These are phyloP conservation scores for Cryptococcus sp. DNA, from an alignment of 1,284 basidiomycete species.

Conservation along the genomic window DNA sequence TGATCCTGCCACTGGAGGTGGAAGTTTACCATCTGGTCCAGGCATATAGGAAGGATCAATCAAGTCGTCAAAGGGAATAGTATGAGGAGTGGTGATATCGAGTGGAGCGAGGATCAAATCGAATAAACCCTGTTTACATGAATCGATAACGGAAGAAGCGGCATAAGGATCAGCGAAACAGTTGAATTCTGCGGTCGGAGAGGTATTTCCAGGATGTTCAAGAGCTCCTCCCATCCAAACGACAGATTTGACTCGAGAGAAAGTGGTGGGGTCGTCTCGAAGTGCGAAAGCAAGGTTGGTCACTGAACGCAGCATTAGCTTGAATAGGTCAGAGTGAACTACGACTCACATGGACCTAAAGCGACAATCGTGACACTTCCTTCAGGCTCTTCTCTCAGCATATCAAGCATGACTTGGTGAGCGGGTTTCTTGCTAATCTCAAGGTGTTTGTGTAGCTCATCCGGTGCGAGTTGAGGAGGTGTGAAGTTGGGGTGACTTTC, in stretches of 20 bases:
- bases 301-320: conserved; percentile 41
- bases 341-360: conserved; percentile 63
- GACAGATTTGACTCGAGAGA: conserved; percentile 60
- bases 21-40: conserved; percentile 39
- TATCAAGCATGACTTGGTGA: conserved; percentile 62
- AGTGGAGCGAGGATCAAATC: conserved; percentile 68
- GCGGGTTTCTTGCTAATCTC: conserved; percentile 54
- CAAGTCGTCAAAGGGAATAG: conserved; percentile 63
- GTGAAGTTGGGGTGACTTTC: conserved; percentile 69
- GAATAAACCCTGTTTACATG: conserved; percentile 28
- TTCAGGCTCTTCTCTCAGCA: conserved; percentile 59
- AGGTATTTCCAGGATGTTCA: conserved; percentile 87
- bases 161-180: conserved; percentile 90
- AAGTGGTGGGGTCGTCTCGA: conserved; percentile 56
- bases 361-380: conserved; percentile 75
- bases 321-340: background rate
- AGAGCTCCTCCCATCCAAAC: conserved; percentile 95
- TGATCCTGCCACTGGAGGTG: conserved; percentile 47
- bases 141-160: conserved; percentile 54
- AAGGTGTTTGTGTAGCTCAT: conserved; percentile 53
- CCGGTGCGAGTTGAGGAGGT: conserved; percentile 45
- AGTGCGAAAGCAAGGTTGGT: conserved; percentile 76
- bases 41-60: conserved; percentile 53
- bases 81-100: conserved; percentile 74
- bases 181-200: conserved; percentile 82